phyloP scores from a whole-genome alignment of 139 green algal genomes.

The Volvox africanus region DNA sequence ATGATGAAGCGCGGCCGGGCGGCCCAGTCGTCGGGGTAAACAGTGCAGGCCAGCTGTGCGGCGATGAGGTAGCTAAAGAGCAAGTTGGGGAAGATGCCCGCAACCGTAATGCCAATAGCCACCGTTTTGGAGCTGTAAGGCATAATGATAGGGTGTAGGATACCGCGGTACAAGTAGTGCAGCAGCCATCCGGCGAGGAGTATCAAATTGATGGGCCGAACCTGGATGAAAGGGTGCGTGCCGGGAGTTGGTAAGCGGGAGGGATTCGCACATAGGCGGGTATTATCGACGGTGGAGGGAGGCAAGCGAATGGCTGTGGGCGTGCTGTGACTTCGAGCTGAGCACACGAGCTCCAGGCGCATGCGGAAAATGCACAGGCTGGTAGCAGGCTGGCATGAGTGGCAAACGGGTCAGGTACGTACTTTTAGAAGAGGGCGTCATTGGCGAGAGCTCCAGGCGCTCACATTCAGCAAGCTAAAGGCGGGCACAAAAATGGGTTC shows the following conservation, averaged over 20 bases:
- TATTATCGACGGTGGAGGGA: too few relatives aligned
- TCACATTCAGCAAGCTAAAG: neutral
- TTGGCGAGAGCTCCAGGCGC: too few relatives aligned
- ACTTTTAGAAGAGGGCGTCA: too few relatives aligned
- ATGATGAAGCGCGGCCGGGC: slow-evolving; percentile 35
- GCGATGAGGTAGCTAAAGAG: slow-evolving; percentile 43
- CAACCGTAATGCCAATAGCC: slow-evolving; percentile 24
- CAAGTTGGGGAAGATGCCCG: slow-evolving; percentile 39
- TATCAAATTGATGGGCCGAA: slow-evolving; percentile 21
- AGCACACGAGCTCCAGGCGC: too few relatives aligned
- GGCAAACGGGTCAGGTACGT: too few relatives aligned
- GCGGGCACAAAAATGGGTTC: too few relatives aligned
- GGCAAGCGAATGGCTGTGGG: too few relatives aligned
- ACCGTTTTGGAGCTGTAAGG: slow-evolving; percentile 35
- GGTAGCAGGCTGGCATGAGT: too few relatives aligned
- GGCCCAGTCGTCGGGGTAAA: slow-evolving; percentile 9
- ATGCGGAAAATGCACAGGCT: too few relatives aligned
- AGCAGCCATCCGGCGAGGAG: slow-evolving; percentile 39
- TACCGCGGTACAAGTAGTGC: slow-evolving; percentile 42
- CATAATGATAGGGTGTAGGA: slow-evolving; percentile 37
- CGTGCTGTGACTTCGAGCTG: too few relatives aligned
- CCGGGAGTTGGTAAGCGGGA: too few relatives aligned
- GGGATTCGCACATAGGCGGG: too few relatives aligned
- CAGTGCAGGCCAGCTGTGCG: slow-evolving; percentile 22
- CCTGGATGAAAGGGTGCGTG: neutral